Evolutionary conservation across 2,329 filamentous ascomycete genomes (phyloP), one percentile per base, ranked within the genome.

Genomic region (Aphanocladium album): DNA sequence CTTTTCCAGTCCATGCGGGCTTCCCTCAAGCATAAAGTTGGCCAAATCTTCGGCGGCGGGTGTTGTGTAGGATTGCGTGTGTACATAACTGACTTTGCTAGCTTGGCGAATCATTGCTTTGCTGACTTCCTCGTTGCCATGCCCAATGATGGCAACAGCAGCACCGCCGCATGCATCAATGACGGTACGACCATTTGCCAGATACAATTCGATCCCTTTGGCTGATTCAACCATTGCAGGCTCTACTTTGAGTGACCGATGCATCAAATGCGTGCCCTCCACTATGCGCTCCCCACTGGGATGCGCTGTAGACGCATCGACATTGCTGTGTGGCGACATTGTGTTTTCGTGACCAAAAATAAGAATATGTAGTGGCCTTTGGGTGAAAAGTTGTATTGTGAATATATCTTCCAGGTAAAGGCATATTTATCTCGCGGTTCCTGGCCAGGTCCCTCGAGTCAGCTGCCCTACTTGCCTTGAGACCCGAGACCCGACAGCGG

Each of bases 81-180:
- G 69, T 8, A 67, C 66, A 47, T 70, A 72, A 54, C 63, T 61
- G n/a, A 69, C 64, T n/a, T 62, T 73, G 58, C 77, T 73, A 68
- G 86, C 74, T 65, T 88, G 85, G 19, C 77, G 68, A 21, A 75
- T 73, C 33, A 89, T 78, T 1, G 85, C 85, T 19, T 79, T 72
- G 30, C 75, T 76, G 23, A 90, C 81, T 60, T 83, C 75, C 59
- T 77, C 66, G 60, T 86, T 79, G 35, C 80, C 81, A 67, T 89
- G 84, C 17, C 87, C 87, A 9, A 90, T 70, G 69, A 84, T 86
- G 11, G 84, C 79, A 6, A 90, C 88, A 8, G 73, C 72, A 1
- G 74, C 72, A 3, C 74, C 74, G 43, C 71, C 67, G 45, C 69
- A 72, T 11, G 72, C 73, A 50, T 76, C 74, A n/a, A 76, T 63